Conservation (phyloP, 306 rosid genomes). For the Quercus gilva region DNA sequence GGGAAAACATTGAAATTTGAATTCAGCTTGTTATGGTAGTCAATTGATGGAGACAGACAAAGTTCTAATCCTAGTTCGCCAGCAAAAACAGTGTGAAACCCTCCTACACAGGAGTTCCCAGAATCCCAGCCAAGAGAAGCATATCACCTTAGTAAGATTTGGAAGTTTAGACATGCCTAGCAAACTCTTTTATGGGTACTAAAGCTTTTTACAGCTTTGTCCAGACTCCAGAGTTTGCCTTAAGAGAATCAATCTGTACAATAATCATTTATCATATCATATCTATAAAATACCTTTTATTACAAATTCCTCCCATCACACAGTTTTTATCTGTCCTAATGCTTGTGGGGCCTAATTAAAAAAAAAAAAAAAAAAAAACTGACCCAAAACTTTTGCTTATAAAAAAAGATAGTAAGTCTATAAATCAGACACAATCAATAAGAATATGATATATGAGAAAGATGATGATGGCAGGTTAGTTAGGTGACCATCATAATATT, state of each 20-base stretch:
- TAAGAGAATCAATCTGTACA: not conserved
- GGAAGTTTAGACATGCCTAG: not conserved
- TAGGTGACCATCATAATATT: no score
- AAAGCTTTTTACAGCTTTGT: not conserved
- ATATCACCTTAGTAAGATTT: no score
- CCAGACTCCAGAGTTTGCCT: not conserved
- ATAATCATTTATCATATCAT: not conserved
- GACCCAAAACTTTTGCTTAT: no score
- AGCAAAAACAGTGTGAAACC: not conserved
- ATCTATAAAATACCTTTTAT: not conserved
- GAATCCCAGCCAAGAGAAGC: not conserved
- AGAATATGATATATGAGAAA: not conserved
- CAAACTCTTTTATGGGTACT: not conserved
- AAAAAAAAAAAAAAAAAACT: no score
- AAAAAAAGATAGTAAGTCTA: not conserved
- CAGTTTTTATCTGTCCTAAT: not conserved
- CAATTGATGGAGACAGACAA: not conserved
- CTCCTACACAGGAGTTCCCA: not conserved
- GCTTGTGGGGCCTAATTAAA: no score
- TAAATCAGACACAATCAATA: not conserved
- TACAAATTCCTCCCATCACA: not conserved
- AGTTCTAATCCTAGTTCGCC: slow-evolving; percentile 10
- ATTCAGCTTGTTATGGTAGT: slow-evolving; percentile 1
- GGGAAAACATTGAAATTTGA: not conserved
- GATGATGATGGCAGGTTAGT: not conserved